Evolutionary conservation across 495 filamentous ascomycete species (phyloP).

Genomic region (Penicillium cosmopolitanum): DNA sequence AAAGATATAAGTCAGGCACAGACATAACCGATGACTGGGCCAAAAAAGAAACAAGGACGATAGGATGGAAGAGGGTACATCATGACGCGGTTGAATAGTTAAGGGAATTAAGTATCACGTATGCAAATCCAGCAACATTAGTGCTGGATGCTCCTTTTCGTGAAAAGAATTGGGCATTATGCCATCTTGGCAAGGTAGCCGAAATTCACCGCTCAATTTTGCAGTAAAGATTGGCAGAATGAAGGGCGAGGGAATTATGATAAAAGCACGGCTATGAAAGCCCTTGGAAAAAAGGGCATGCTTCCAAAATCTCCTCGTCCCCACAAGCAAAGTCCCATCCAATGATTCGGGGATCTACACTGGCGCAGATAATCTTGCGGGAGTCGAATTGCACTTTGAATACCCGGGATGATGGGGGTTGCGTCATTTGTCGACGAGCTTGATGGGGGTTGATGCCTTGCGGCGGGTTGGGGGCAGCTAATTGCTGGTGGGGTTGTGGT

Average conservation of each 20-base stretch:
- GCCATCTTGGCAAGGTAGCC: background rate
- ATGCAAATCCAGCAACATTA: background rate
- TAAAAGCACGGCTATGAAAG: slow-evolving; percentile 26
- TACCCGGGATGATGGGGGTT: slow-evolving; percentile 62
- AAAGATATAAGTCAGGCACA: slow-evolving; percentile 2
- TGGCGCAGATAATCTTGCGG: slow-evolving; percentile 90
- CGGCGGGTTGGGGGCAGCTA: slow-evolving; percentile 25
- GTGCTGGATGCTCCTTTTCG: slow-evolving; percentile 4
- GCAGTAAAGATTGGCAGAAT: background rate
- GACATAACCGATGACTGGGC: background rate
- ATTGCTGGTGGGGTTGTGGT: slow-evolving; percentile 13
- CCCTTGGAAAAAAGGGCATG: slow-evolving; percentile 71
- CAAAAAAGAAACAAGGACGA: background rate
- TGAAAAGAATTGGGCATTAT: background rate
- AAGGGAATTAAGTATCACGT: background rate
- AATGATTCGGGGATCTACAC: slow-evolving; percentile 86
- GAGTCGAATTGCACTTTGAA: slow-evolving; percentile 98
- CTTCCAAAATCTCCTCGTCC: slow-evolving; percentile 82
- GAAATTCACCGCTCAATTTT: background rate
- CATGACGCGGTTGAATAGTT: background rate
- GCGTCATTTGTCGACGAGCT: slow-evolving; percentile 2
- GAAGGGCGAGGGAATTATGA: background rate
- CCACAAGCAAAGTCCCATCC: slow-evolving; percentile 97
- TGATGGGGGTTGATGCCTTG: slow-evolving; percentile 17
- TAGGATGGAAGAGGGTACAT: background rate